These are phyloP conservation scores for Termitomyces titanicus DNA, from an alignment of 768 basidiomycete genomes.

Conservation along the genomic window DNA sequence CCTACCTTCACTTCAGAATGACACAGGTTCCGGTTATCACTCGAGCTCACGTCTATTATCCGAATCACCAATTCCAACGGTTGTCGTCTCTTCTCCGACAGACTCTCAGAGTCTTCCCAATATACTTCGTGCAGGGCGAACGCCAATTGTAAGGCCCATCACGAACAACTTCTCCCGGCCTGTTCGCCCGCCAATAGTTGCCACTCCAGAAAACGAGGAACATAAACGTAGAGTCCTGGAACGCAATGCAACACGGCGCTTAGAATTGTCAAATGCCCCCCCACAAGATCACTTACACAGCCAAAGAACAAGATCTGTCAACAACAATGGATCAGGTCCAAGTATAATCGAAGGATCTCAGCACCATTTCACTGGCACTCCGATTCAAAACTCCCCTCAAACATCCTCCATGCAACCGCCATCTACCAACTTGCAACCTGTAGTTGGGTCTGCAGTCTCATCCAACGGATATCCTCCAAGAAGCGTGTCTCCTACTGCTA, in stretches of 20 bases:
- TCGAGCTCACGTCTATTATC: not conserved
- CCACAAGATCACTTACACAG: not conserved
- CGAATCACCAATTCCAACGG: conserved; percentile 39
- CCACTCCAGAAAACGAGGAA: conserved; percentile 35
- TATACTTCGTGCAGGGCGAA: conserved; percentile 27
- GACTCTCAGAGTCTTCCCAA: conserved; percentile 15
- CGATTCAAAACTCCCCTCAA: conserved; percentile 1
- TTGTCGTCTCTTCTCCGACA: conserved; percentile 50
- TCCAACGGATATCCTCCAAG: conserved; percentile 30
- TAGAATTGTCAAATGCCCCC: conserved; percentile 24
- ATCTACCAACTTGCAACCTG: conserved; percentile 5
- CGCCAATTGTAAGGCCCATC: conserved; percentile 41
- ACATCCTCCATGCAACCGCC: not conserved
- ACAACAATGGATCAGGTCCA: not conserved
- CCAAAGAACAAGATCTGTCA: not conserved
- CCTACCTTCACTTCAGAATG: not conserved
- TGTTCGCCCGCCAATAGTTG: conserved; percentile 38
- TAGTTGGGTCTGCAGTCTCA: conserved; percentile 1
- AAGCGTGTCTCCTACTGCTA: conserved; percentile 29
- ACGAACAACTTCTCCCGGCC: conserved; percentile 65
- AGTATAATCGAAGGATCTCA: not conserved
- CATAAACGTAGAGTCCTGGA: conserved; percentile 51
- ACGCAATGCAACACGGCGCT: conserved; percentile 46
- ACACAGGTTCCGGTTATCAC: not conserved
- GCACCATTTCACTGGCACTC: not conserved